These are phyloP conservation scores for Hypoxylon sp. DNA, from an alignment of 2,329 filamentous ascomycete species.

Conservation along the genomic window DNA sequence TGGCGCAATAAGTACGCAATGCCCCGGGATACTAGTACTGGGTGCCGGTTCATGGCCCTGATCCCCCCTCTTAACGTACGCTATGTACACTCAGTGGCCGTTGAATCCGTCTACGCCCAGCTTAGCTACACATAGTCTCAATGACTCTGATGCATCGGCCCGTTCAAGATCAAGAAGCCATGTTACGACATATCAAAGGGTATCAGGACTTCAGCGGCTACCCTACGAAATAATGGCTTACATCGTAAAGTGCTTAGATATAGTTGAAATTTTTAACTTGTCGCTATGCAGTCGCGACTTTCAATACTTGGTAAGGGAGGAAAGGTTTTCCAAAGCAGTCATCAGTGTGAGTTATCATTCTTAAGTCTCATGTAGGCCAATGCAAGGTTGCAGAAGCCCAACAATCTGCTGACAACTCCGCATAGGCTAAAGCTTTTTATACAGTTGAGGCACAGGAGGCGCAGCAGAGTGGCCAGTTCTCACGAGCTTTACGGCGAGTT, in stretches of 20 bases:
- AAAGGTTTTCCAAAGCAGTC: slow-evolving; percentile 69
- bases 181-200: slow-evolving; percentile 34
- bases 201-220: slow-evolving; percentile 55
- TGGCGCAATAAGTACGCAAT: slow-evolving; percentile 13
- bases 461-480: slow-evolving; percentile 57
- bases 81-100: slow-evolving; percentile 19
- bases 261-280: slow-evolving; percentile 72
- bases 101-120: slow-evolving; percentile 1
- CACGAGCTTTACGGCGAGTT: slow-evolving; percentile 70
- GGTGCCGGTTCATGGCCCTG: slow-evolving; percentile 11
- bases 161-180: slow-evolving; percentile 19
- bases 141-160: neutral
- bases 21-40: slow-evolving; percentile 10
- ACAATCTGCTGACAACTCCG: slow-evolving; percentile 48
- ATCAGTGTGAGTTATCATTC: slow-evolving; percentile 66
- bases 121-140: slow-evolving; percentile 2
- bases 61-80: slow-evolving; percentile 11
- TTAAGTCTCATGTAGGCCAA: slow-evolving; percentile 4
- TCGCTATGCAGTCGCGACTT: slow-evolving; percentile 68
- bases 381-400: slow-evolving; percentile 35
- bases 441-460: slow-evolving; percentile 56
- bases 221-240: slow-evolving; percentile 77
- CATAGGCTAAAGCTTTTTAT: slow-evolving; percentile 55
- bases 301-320: slow-evolving; percentile 65
- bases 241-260: slow-evolving; percentile 68